phyloP scores from a whole-genome alignment of 345 rosid genomes.

The Moringa oleifera region DNA sequence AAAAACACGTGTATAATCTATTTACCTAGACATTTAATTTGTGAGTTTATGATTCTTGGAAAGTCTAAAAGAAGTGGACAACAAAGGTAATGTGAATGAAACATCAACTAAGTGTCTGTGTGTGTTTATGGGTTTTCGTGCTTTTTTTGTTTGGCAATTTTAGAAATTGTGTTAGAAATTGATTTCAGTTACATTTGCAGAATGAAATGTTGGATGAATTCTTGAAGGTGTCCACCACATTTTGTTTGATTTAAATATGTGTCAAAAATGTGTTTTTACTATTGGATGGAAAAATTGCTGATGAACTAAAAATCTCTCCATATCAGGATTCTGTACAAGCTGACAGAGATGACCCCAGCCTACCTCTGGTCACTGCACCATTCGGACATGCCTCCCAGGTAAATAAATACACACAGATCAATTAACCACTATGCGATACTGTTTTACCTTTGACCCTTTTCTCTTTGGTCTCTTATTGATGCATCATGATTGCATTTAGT shows the following conservation, averaged over 20 bases:
- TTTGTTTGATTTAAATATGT: too few relatives aligned
- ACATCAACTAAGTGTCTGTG: background rate
- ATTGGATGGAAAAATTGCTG: background rate
- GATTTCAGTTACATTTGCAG: background rate
- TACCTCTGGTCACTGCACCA: slow-evolving; percentile 92
- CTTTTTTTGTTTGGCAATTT: background rate
- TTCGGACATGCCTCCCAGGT: slow-evolving; percentile 99
- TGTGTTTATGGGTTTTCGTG: background rate
- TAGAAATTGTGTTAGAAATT: background rate
- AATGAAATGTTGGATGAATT: too few relatives aligned
- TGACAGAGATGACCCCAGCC: slow-evolving; percentile 93
- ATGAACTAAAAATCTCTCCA: background rate
- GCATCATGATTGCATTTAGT: background rate
- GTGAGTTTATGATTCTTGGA: too few relatives aligned
- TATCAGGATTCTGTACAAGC: slow-evolving; percentile 76
- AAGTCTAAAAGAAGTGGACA: too few relatives aligned
- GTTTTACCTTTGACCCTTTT: slow-evolving; percentile 8
- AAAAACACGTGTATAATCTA: too few relatives aligned
- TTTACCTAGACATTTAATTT: too few relatives aligned
- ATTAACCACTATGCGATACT: background rate
- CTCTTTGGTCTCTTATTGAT: background rate
- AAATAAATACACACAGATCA: slow-evolving; percentile 13
- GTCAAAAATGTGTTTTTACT: background rate
- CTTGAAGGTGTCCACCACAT: background rate
- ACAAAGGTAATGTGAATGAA: too few relatives aligned